Evolutionary conservation across 2,329 filamentous ascomycete genomes (phyloP).

Genomic region (Grosmannia penicillata): DNA sequence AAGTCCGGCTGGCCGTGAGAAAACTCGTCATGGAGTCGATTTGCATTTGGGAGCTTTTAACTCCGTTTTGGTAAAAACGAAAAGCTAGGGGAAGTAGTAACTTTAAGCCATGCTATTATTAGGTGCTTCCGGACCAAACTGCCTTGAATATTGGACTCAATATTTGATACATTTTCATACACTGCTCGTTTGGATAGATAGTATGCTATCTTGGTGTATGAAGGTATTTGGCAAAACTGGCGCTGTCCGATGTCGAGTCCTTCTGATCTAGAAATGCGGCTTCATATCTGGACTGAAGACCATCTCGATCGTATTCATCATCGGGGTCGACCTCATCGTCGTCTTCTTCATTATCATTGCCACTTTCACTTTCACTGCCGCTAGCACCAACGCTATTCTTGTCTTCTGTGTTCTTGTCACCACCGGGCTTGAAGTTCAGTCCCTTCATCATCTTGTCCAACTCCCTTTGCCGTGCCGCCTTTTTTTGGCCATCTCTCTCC

Average conservation of each 20-base stretch:
- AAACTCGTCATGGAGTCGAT: not conserved
- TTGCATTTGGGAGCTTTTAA: not conserved
- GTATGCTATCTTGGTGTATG: constrained; percentile 23
- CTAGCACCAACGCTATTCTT: constrained; percentile 23
- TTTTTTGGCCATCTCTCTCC: constrained; percentile 63
- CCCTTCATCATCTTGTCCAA: constrained; percentile 89
- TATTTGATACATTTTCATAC: too few relatives aligned
- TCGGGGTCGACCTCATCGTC: constrained; percentile 44
- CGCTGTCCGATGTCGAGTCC: constrained; percentile 35
- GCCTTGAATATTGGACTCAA: too few relatives aligned
- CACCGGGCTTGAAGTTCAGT: constrained; percentile 42
- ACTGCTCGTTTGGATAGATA: too few relatives aligned
- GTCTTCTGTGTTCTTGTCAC: constrained; percentile 27
- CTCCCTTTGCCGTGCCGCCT: constrained; percentile 59
- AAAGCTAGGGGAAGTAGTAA: too few relatives aligned
- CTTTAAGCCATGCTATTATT: too few relatives aligned
- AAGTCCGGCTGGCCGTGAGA: too few relatives aligned
- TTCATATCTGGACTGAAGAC: constrained; percentile 62
- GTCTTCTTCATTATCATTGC: constrained; percentile 41
- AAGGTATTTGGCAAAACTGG: constrained; percentile 48
- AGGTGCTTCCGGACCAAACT: too few relatives aligned
- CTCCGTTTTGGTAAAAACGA: too few relatives aligned
- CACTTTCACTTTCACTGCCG: constrained; percentile 28
- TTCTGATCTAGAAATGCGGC: constrained; percentile 48
- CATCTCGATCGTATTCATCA: constrained; percentile 46